A percentile compares a stretch with the other conserved stretches of the same genome.
Conservation (phyloP, 176 grass and related monocot species). For the Cenchrus purpureus region DNA sequence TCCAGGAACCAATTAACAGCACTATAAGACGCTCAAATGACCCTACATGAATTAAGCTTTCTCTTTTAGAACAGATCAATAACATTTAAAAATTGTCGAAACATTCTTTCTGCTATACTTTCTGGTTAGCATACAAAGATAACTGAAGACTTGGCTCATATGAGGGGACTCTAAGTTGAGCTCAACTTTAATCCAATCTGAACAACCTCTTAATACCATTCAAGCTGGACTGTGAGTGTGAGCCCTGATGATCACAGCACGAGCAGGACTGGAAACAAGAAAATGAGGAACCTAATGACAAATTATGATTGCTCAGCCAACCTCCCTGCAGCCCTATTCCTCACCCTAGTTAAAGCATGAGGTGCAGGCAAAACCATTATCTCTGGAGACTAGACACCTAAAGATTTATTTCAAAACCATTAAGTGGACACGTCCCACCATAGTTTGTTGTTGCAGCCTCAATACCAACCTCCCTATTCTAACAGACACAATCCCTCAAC, state of each 20-base stretch:
- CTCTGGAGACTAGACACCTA: neutral
- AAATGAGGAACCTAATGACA: neutral
- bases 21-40: neutral
- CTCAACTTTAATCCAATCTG: neutral
- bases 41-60: neutral
- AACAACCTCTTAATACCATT: neutral
- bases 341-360: neutral
- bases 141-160: neutral
- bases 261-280: neutral
- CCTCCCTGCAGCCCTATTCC: neutral
- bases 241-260: neutral
- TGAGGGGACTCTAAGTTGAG: neutral
- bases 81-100: neutral
- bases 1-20: neutral
- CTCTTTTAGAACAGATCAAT: neutral
- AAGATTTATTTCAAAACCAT: neutral
- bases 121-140: neutral
- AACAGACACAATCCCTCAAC: neutral
- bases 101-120: neutral
- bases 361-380: neutral
- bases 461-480: neutral
- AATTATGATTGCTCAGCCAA: neutral
- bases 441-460: neutral
- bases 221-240: neutral
- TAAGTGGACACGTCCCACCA: neutral